Evolutionary conservation across 805 yeast genomes (phyloP).

Genomic region (Metahyphopichia silvanorum): DNA sequence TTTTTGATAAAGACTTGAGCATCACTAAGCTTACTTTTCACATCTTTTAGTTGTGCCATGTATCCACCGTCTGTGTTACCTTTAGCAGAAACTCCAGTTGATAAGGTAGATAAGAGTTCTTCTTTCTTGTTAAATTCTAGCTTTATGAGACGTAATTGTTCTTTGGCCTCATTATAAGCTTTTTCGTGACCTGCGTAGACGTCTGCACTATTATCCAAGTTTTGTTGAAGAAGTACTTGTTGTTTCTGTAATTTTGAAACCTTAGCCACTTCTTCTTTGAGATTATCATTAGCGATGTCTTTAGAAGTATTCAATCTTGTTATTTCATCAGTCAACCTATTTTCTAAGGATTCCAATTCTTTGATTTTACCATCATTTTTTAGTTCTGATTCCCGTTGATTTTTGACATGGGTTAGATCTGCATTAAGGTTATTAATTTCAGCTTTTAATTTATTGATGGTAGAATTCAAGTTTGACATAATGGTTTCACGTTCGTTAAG

Average conservation of each 20-base stretch:
- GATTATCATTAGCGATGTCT: constrained; percentile 55
- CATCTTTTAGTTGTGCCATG: constrained; percentile 62
- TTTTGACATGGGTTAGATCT: constrained; percentile 55
- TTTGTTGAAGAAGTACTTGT: constrained; percentile 27
- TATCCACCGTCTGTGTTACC: constrained; percentile 79
- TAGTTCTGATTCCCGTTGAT: constrained; percentile 53
- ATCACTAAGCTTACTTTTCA: constrained; percentile 53
- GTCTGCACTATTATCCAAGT: constrained; percentile 32
- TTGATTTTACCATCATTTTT: constrained; percentile 59
- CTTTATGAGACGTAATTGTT: constrained; percentile 43
- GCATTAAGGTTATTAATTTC: constrained; percentile 60
- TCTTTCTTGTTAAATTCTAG: constrained; percentile 56
- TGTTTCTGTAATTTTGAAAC: constrained; percentile 28
- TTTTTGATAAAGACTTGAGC: constrained; percentile 57
- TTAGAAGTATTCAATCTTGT: constrained; percentile 66
- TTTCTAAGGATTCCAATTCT: constrained; percentile 57
- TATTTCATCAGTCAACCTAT: constrained; percentile 53
- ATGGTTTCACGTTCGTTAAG: constrained; percentile 39
- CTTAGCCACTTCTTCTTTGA: constrained; percentile 49
- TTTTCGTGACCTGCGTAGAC: constrained; percentile 40
- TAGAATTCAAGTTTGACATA: constrained; percentile 39
- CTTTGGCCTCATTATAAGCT: constrained; percentile 44
- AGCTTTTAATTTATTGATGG: constrained; percentile 42
- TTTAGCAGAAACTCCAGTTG: constrained; percentile 85
- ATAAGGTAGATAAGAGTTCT: constrained; percentile 74